Conservation (phyloP, 2,329 filamentous ascomycete species). For the Fusarium drepaniforme region DNA sequence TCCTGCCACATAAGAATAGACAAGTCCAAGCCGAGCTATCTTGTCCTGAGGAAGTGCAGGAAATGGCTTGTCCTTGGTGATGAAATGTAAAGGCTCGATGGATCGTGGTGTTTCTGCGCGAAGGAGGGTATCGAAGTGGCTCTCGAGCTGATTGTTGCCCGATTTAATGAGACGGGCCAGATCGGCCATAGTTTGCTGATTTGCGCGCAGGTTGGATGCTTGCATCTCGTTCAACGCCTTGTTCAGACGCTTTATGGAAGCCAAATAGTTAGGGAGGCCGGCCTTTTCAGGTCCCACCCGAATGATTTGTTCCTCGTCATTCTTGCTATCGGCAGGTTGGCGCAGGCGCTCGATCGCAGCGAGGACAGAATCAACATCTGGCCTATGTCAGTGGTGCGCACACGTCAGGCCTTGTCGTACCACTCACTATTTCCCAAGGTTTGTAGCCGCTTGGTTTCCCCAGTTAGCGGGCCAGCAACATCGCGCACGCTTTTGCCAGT, state of each 20-base stretch:
- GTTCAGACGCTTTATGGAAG: constrained; percentile 88
- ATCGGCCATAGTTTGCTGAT: constrained; percentile 88
- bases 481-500: constrained; percentile 93
- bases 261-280: constrained; percentile 86
- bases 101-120: constrained; percentile 80
- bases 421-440: constrained; percentile 80
- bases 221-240: constrained; percentile 88
- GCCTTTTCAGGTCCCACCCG: constrained; percentile 86
- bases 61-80: constrained; percentile 90
- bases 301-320: constrained; percentile 91
- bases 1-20: constrained; percentile 81
- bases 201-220: constrained; percentile 90
- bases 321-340: constrained; percentile 92
- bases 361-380: constrained; percentile 88
- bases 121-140: constrained; percentile 83
- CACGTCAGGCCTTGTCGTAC: not conserved
- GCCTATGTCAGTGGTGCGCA: constrained; percentile 26
- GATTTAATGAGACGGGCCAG: constrained; percentile 81
- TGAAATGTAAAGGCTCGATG: constrained; percentile 90
- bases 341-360: constrained; percentile 89
- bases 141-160: constrained; percentile 86
- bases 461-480: constrained; percentile 91
- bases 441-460: constrained; percentile 91
- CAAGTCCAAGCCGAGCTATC: constrained; percentile 79
- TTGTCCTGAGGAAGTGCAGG: constrained; percentile 84